These are phyloP conservation scores for Cercophora newfieldiana DNA, from an alignment of 495 filamentous ascomycete species.

Conservation along the genomic window DNA sequence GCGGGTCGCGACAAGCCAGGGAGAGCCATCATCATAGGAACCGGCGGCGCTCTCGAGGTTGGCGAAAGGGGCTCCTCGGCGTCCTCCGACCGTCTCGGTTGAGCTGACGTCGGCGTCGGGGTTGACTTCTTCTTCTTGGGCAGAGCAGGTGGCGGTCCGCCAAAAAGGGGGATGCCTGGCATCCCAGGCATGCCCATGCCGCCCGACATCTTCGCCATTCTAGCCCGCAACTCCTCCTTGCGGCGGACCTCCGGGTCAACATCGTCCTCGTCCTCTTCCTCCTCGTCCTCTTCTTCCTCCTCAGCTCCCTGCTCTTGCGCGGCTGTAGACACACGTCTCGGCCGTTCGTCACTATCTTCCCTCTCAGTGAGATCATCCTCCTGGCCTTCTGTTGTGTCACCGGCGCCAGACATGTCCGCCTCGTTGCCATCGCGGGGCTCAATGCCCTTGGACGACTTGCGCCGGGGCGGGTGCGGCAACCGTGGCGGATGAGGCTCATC, in stretches of 20 bases:
- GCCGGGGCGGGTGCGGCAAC: conserved; percentile 43
- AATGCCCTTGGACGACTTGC: conserved; percentile 56
- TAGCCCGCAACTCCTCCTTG: conserved; percentile 82
- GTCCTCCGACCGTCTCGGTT: conserved; percentile 48
- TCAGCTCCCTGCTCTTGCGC: conserved; percentile 44
- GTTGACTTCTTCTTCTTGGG: conserved; percentile 66
- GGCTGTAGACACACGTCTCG: conserved; percentile 32
- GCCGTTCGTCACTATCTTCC: conserved; percentile 69
- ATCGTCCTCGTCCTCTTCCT: conserved; percentile 87
- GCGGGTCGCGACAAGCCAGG: conserved; percentile 63
- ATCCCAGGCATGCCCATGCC: conserved; percentile 97
- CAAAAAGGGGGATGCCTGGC: conserved; percentile 80
- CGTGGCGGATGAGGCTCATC: conserved; percentile 55
- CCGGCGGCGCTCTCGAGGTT: conserved; percentile 61
- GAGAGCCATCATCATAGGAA: conserved; percentile 71
- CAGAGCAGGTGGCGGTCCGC: conserved; percentile 50
- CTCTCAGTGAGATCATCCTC: conserved; percentile 74
- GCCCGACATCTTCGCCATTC: conserved; percentile 98
- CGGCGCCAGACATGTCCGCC: conserved; percentile 84
- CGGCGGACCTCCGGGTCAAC: conserved; percentile 85
- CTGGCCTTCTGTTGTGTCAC: conserved; percentile 77
- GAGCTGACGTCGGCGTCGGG: conserved; percentile 26
- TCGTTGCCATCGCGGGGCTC: conserved; percentile 75
- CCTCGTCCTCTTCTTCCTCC: conserved; percentile 47
- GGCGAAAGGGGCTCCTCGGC: conserved; percentile 46